Conservation (phyloP, 495 filamentous ascomycete species). For the Aspergillus mulundensis region DNA sequence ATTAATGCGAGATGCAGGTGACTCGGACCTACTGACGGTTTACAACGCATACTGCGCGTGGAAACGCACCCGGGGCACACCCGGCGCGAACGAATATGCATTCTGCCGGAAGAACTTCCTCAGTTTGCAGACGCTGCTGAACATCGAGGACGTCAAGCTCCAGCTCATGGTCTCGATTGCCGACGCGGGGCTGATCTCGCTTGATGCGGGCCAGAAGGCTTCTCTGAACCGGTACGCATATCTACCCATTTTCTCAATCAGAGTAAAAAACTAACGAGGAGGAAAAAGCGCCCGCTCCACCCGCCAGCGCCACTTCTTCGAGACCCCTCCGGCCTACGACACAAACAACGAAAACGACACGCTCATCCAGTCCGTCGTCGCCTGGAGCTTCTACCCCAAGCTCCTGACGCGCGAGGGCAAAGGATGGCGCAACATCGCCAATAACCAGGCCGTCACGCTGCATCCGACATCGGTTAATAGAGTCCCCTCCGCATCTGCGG, state of each 20-base stretch:
- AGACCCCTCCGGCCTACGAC: constrained; percentile 68
- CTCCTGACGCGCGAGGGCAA: constrained; percentile 81
- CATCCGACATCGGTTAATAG: constrained; percentile 87
- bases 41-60: constrained; percentile 92
- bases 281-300: constrained; percentile 44
- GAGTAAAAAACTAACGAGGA: constrained; percentile 1
- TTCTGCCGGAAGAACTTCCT: constrained; percentile 94
- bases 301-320: constrained; percentile 71
- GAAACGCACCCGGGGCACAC: constrained; percentile 69
- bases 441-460: constrained; percentile 80
- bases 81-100: constrained; percentile 64
- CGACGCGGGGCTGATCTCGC: constrained; percentile 73
- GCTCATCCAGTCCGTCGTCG: constrained; percentile 72
- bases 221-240: constrained; percentile 52
- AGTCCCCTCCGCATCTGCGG: constrained; percentile 30
- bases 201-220: constrained; percentile 64
- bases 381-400: constrained; percentile 94
- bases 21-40: constrained; percentile 85
- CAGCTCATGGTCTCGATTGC: constrained; percentile 78
- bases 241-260: not conserved
- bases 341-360: constrained; percentile 71
- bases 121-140: constrained; percentile 72
- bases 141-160: constrained; percentile 91
- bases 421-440: constrained; percentile 83
- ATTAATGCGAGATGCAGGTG: constrained; percentile 43